phyloP scores from a whole-genome alignment of 116 monocot species.

The Dioscorea cayenensis region DNA sequence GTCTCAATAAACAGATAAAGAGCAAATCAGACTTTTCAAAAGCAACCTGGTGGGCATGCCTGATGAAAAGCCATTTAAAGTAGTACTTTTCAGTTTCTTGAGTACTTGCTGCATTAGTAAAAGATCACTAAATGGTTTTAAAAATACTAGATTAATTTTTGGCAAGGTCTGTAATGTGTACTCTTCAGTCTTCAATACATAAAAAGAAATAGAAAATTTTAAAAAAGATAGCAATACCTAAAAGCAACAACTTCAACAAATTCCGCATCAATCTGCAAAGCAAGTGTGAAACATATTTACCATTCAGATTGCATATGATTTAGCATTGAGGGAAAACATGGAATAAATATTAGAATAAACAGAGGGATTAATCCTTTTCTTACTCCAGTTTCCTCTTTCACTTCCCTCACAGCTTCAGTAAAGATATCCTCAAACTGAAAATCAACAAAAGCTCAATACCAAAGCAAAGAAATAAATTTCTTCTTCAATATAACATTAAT shows the following conservation, averaged over 20 bases:
- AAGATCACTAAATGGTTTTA: no score
- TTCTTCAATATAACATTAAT: no score
- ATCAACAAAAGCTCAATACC: not conserved
- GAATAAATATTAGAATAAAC: not conserved
- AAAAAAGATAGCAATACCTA: conserved; percentile 37
- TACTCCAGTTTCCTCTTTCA: conserved; percentile 94
- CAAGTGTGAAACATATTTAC: no score
- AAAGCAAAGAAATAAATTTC: not conserved
- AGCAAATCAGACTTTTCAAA: conserved; percentile 85
- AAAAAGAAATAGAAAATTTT: not conserved
- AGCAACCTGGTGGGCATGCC: conserved; percentile 74
- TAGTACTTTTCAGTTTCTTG: no score
- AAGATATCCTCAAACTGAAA: conserved; percentile 79
- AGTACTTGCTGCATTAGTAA: no score
- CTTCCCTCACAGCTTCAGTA: conserved; percentile 75
- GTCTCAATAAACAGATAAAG: conserved; percentile 86
- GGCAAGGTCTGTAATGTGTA: no score
- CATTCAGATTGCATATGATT: not conserved
- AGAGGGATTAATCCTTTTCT: conserved; percentile 10
- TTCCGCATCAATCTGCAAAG: conserved; percentile 65
- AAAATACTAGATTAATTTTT: no score
- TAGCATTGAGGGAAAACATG: not conserved
- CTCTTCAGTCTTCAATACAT: no score
- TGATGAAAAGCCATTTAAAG: conserved; percentile 13
- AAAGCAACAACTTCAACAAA: conserved; percentile 82